Evolutionary conservation across 805 yeast species (phyloP).

Genomic region (Ogataea nakhonphanomensis): DNA sequence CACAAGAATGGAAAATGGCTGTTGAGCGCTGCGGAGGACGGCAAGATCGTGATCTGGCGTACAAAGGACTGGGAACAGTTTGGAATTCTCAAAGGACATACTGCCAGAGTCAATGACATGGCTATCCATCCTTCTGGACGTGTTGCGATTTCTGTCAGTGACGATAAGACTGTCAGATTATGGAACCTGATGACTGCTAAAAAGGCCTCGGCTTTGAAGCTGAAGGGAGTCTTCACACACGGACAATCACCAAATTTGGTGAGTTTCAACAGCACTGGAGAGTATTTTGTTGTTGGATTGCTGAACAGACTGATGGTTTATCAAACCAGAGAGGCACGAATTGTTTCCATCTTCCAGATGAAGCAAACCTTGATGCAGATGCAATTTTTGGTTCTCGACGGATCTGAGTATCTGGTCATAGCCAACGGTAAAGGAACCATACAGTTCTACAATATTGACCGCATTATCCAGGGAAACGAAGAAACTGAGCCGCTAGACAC

Average conservation of each 20-base stretch:
- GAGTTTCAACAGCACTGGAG: conserved; percentile 52
- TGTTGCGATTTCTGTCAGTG: conserved; percentile 85
- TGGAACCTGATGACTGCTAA: conserved; percentile 98
- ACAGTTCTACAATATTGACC: conserved; percentile 44
- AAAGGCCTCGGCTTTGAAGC: conserved; percentile 80
- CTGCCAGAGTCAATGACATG: conserved; percentile 75
- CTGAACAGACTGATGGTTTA: conserved; percentile 62
- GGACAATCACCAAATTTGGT: conserved; percentile 43
- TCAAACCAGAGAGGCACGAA: conserved; percentile 58
- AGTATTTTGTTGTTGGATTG: conserved; percentile 72
- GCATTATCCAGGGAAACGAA: conserved; percentile 10
- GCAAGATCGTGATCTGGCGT: conserved; percentile 87
- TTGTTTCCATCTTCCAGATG: conserved; percentile 50
- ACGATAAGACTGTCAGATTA: conserved; percentile 75
- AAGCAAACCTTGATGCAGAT: conserved; percentile 63
- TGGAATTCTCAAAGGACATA: conserved; percentile 86
- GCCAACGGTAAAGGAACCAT: conserved; percentile 75
- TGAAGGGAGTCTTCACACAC: conserved; percentile 62
- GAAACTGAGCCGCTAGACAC: conserved; percentile 26
- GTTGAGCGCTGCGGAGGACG: conserved; percentile 86
- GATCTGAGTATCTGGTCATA: conserved; percentile 53
- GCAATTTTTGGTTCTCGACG: conserved; percentile 46
- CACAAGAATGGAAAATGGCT: conserved; percentile 79
- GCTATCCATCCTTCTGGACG: conserved; percentile 88
- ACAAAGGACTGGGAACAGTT: conserved; percentile 95